Conservation (phyloP, 2,329 filamentous ascomycete species). For the Mycosphaerella arachidis region DNA sequence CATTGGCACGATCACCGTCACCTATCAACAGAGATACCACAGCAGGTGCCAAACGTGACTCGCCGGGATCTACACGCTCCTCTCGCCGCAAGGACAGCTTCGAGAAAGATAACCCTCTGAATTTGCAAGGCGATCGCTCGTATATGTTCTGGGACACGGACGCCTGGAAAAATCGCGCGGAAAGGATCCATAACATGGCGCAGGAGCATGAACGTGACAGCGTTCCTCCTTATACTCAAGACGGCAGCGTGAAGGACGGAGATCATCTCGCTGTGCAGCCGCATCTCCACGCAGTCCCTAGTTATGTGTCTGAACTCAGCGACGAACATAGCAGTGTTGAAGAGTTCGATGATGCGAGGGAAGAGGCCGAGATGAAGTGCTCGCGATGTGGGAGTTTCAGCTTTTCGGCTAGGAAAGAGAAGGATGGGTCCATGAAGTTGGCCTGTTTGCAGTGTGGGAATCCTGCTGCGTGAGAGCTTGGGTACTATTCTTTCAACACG, state of each 20-base stretch:
- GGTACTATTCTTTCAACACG: background rate
- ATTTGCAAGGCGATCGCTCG: constrained; percentile 46
- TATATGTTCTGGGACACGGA: constrained; percentile 52
- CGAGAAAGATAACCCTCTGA: constrained; percentile 24
- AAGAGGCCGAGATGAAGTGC: constrained; percentile 42
- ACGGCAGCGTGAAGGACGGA: constrained; percentile 13
- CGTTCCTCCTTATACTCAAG: constrained; percentile 1
- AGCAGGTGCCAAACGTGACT: constrained; percentile 1
- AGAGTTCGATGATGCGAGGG: constrained; percentile 43
- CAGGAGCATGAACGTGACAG: constrained; percentile 8
- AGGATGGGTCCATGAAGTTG: constrained; percentile 51
- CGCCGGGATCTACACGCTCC: constrained; percentile 7
- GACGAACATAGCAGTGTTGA: constrained; percentile 49
- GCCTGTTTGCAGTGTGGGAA: constrained; percentile 55
- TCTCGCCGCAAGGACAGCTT: constrained; percentile 13
- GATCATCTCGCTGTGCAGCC: constrained; percentile 24
- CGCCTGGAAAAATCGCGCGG: constrained; percentile 25
- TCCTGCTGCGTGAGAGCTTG: background rate
- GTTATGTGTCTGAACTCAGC: constrained; percentile 53
- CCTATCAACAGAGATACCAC: constrained; percentile 7
- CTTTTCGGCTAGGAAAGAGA: constrained; percentile 58
- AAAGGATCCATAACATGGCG: constrained; percentile 15
- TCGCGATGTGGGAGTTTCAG: constrained; percentile 54
- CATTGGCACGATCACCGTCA: constrained; percentile 15
- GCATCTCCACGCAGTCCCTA: constrained; percentile 37